These are phyloP conservation scores for Plasmodiophora brassicae DNA, from an alignment of 208 protist species.

Conservation along the genomic window DNA sequence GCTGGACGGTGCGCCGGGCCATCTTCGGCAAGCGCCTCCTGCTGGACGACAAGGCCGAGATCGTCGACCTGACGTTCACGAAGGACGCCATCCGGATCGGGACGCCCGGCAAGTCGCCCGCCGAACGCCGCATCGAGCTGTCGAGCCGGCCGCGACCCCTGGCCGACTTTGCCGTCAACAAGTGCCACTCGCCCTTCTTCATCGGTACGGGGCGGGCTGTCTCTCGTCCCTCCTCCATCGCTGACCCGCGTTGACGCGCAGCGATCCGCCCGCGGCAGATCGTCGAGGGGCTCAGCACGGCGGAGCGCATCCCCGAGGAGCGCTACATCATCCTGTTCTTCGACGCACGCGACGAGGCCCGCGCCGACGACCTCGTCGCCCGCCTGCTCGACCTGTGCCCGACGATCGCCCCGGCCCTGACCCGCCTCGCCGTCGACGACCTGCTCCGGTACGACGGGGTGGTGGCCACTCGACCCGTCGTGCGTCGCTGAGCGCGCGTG, in stretches of 20 bases:
- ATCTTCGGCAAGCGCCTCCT: too few relatives aligned
- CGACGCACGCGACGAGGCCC: background rate
- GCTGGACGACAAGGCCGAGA: too few relatives aligned
- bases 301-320: background rate
- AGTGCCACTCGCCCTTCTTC: background rate
- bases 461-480: background rate
- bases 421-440: background rate
- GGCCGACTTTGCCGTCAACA: background rate
- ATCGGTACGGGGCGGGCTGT: background rate
- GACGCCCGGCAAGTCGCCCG: too few relatives aligned
- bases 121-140: too few relatives aligned
- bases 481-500: too few relatives aligned
- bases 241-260: background rate
- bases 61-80: too few relatives aligned
- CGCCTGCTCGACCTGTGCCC: background rate
- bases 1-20: too few relatives aligned
- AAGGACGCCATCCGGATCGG: too few relatives aligned
- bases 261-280: background rate
- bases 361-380: background rate
- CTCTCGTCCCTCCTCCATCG: background rate
- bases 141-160: background rate
- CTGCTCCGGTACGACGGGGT: background rate
- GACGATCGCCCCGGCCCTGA: background rate
- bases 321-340: slow-evolving; percentile 5
- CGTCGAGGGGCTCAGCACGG: background rate